phyloP scores from a whole-genome alignment of 371 early-diverging fungal genomes.

The Circinella minor region DNA sequence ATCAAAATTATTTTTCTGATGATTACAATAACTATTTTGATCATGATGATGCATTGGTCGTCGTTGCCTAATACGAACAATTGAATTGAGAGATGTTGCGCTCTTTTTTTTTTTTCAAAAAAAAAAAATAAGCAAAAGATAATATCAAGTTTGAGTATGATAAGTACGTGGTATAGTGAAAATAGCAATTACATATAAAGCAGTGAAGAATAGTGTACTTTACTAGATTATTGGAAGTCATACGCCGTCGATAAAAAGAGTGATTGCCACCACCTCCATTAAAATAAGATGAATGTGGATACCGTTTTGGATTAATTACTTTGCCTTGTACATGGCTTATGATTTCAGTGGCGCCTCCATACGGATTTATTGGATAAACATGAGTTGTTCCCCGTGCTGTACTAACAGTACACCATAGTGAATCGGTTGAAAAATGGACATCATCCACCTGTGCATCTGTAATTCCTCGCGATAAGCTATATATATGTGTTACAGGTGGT shows the following conservation, averaged over 20 bases:
- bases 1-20: too few relatives aligned
- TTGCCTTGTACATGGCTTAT: slow-evolving; percentile 55
- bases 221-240: not conserved
- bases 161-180: too few relatives aligned
- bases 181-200: too few relatives aligned
- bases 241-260: not conserved
- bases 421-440: slow-evolving; percentile 69
- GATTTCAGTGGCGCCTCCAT: slow-evolving; percentile 67
- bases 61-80: slow-evolving; percentile 59
- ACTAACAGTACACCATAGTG: slow-evolving; percentile 77
- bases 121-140: too few relatives aligned
- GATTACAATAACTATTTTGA: not conserved
- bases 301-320: slow-evolving; percentile 35
- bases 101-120: slow-evolving; percentile 2
- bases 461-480: slow-evolving; percentile 76
- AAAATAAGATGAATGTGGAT: slow-evolving; percentile 15
- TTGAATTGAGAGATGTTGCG: slow-evolving; percentile 34
- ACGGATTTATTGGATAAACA: slow-evolving; percentile 71
- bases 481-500: slow-evolving; percentile 53
- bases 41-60: slow-evolving; percentile 33
- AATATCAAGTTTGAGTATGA: too few relatives aligned
- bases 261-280: not conserved
- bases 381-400: slow-evolving; percentile 83
- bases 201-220: not conserved
- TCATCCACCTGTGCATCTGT: slow-evolving; percentile 78